Conservation (phyloP, 176 grass and related monocot species). For the Raddia distichophylla region DNA sequence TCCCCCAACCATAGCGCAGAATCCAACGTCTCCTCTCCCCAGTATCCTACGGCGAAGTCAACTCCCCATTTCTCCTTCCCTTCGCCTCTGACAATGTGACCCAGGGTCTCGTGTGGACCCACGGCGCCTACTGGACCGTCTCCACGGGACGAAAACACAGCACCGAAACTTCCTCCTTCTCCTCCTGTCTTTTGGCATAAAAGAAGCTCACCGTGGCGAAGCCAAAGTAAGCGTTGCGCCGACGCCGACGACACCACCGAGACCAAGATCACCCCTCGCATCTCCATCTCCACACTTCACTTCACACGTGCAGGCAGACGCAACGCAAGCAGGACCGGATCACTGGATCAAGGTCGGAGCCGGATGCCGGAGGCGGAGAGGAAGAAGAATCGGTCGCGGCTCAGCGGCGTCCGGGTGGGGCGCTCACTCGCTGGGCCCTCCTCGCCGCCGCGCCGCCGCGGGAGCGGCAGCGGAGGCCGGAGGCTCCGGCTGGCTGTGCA, state of each 20-base stretch:
- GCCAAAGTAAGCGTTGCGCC: not conserved
- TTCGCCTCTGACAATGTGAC: not conserved
- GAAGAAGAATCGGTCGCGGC: constrained; percentile 20
- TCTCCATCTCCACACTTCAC: not conserved
- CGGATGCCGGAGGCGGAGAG: constrained; percentile 32
- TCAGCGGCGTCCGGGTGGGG: constrained; percentile 18
- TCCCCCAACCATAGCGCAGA: not conserved
- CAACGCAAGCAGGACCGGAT: not conserved
- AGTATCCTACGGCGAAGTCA: not conserved
- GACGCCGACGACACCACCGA: constrained; percentile 17
- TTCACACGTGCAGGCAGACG: not conserved
- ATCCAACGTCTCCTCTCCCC: not conserved
- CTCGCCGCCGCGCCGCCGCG: not conserved
- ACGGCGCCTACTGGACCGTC: not conserved
- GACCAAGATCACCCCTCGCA: no score
- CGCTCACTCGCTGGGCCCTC: not conserved
- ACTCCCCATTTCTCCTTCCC: no score
- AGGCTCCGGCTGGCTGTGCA: not conserved
- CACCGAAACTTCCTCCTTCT: constrained; percentile 34
- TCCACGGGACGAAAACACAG: not conserved
- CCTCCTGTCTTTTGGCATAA: not conserved
- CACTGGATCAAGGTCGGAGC: not conserved
- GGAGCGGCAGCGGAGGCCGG: not conserved
- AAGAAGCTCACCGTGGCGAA: constrained; percentile 28
- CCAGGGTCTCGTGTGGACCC: not conserved